Evolutionary conservation across 176 grass and related monocot genomes (phyloP).

Genomic region (Otatea glauca): DNA sequence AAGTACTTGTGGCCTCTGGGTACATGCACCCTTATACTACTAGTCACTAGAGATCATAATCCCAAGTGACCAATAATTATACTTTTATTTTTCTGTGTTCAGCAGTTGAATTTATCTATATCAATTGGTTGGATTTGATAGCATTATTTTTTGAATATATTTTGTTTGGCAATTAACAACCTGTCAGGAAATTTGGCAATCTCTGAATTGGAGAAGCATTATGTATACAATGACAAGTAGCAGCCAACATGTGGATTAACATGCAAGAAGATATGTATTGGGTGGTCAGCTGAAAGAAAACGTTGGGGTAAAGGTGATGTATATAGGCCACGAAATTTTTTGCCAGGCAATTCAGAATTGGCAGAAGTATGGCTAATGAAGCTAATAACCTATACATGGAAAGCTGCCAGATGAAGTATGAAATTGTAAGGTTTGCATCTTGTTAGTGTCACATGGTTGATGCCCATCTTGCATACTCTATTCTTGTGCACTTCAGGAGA

Average conservation of each 20-base stretch:
- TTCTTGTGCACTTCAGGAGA: slow-evolving; percentile 15
- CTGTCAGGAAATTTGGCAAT: slow-evolving; percentile 26
- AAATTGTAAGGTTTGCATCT: slow-evolving; percentile 6
- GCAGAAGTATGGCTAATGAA: slow-evolving; percentile 30
- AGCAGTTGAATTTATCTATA: not conserved
- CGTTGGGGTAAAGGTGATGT: not conserved
- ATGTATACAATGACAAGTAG: not conserved
- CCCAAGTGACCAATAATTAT: not conserved
- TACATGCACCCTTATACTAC: slow-evolving; percentile 11
- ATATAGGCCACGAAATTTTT: slow-evolving; percentile 18
- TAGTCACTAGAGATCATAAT: slow-evolving; percentile 3
- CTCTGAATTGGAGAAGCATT: slow-evolving; percentile 26
- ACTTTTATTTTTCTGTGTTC: not conserved
- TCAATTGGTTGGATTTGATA: not conserved
- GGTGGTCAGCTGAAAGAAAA: slow-evolving; percentile 15
- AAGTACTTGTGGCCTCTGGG: not conserved
- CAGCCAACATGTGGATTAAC: slow-evolving; percentile 13
- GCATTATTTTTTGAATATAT: slow-evolving; percentile 20
- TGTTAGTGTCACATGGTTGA: slow-evolving; percentile 26
- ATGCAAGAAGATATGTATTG: slow-evolving; percentile 25
- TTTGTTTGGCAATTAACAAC: slow-evolving; percentile 6
- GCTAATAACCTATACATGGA: slow-evolving; percentile 23
- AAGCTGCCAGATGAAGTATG: slow-evolving; percentile 33
- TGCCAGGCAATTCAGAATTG: slow-evolving; percentile 17
- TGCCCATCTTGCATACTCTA: slow-evolving; percentile 5